Percentiles rank a stretch among this genome's conserved stretches.
phyloP scores from a whole-genome alignment of 805 yeast genomes.

The Ogataea corticis region DNA sequence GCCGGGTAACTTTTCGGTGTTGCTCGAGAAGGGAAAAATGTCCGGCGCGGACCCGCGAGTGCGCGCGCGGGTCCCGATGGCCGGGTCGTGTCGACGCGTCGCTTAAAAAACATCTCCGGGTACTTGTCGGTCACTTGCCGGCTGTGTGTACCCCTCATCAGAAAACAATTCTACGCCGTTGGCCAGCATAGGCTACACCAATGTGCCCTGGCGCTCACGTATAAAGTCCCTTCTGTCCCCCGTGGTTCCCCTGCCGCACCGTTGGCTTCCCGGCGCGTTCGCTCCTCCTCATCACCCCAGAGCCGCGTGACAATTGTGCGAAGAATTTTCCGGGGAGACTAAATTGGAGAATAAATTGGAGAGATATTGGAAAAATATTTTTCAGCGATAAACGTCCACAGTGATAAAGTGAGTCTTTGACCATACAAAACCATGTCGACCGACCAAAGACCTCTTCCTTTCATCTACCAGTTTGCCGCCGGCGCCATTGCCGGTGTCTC shows the following conservation, averaged over 20 bases:
- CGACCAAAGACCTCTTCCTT: constrained; percentile 63
- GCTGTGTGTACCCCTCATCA: background rate
- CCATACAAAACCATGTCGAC: constrained; percentile 5
- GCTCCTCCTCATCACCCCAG: too few relatives aligned
- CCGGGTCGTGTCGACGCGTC: background rate
- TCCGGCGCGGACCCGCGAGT: too few relatives aligned
- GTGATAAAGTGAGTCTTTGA: background rate
- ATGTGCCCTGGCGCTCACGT: too few relatives aligned
- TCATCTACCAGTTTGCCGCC: constrained; percentile 83
- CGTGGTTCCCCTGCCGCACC: too few relatives aligned
- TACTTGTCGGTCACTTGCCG: background rate
- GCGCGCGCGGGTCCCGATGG: background rate
- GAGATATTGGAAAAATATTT: too few relatives aligned
- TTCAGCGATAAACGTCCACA: too few relatives aligned
- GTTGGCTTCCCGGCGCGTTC: too few relatives aligned
- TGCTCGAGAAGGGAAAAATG: background rate
- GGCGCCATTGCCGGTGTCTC: constrained; percentile 98
- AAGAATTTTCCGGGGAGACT: constrained; percentile 5
- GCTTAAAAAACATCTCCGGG: background rate
- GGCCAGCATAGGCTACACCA: too few relatives aligned
- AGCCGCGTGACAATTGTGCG: constrained; percentile 4
- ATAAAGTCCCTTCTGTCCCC: too few relatives aligned
- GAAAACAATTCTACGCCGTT: background rate
- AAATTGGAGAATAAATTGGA: too few relatives aligned
- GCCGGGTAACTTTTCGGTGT: constrained; percentile 4